Base-by-base conservation (phyloP, 2,329 filamentous ascomycete genomes). In the Elsinoe necatrix region DNA sequence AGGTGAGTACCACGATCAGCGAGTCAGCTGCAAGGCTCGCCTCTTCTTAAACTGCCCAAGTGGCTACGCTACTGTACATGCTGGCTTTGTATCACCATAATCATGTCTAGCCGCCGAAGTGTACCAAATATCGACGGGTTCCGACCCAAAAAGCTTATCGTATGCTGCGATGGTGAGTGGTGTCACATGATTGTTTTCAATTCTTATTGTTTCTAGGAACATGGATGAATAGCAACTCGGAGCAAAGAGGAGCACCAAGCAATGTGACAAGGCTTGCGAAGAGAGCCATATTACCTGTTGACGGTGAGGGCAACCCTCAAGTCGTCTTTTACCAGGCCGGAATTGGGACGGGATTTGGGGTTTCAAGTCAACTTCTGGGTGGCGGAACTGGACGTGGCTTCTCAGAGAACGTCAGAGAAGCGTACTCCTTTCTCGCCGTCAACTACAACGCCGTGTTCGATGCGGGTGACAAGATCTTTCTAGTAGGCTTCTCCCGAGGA, bases 381-480 rank as follows among this genome's bases (percentile, higher is more conserved):
- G 69, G 68, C n/a, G 67, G 65, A 2, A 61, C 63, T 12, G 64
- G 65, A 2, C 48, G 59, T 11, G 69, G 69, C 2, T 59, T 71
- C 9, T 62, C 62, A 4, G 66, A 66, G 51, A 67, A 84, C 54
- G 77, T 84, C 57, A 75, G 80, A 11, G 80, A 83, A 63, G 78
- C 80, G 0, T 85, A 85, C 62, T 73, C 76, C 1, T 84, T 82
- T 62, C 69, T 84, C 1, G 80, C 79, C 57, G 76, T 79, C 62
- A 84, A 84, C 67, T 83, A 83, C 61, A 25, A 56, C 18, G 37
- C 16, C 9, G 42, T 47, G 16, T 16, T 18, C 4, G 34, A 54
- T 16, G n/a, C 7, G 25, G 25, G 25, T 21, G 48, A 35, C 12
- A 55, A 60, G 14, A 72, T 75, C 20, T 74, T 68, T 63, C 59